phyloP scores from a whole-genome alignment of 2,329 filamentous ascomycete species.

The Simplicillium aogashimaense region DNA sequence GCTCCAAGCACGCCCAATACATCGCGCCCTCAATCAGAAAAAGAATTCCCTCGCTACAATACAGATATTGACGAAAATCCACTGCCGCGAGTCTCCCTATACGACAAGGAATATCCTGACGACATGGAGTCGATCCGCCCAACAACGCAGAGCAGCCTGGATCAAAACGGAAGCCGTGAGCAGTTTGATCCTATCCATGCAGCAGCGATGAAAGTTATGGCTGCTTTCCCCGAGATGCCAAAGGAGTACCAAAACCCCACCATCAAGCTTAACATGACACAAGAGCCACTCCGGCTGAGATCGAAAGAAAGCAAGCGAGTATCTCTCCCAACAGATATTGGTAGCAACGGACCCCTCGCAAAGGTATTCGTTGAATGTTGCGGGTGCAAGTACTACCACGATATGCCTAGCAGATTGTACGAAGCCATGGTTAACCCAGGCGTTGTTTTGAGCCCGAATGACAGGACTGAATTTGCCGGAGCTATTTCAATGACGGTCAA shows the following conservation, averaged over 20 bases:
- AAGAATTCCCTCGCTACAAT: conserved; percentile 13
- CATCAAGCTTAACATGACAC: neutral
- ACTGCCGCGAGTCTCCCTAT: conserved; percentile 4
- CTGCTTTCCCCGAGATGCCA: conserved; percentile 15
- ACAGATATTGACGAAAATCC: conserved; percentile 1
- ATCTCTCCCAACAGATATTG: conserved; percentile 2
- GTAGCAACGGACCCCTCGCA: conserved; percentile 32
- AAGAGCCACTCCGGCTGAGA: conserved; percentile 3
- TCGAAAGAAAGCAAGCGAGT: conserved; percentile 11
- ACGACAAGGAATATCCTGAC: conserved; percentile 6
- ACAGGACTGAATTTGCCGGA: conserved; percentile 41
- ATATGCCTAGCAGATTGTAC: conserved; percentile 55
- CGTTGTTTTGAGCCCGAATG: conserved; percentile 37
- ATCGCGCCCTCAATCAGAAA: conserved; percentile 29
- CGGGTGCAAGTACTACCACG: conserved; percentile 53
- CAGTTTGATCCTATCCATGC: conserved; percentile 18
- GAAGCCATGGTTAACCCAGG: conserved; percentile 54
- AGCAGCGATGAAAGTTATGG: conserved; percentile 20
- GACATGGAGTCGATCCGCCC: conserved; percentile 3
- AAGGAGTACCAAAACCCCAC: conserved; percentile 1
- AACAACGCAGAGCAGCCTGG: too few species aligned
- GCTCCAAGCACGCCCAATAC: conserved; percentile 27
- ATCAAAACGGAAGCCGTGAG: conserved; percentile 1
- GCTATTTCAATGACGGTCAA: conserved; percentile 51
- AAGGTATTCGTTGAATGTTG: conserved; percentile 60